Conservation (phyloP, 768 basidiomycete genomes). For the Lyophyllum shimeji region DNA sequence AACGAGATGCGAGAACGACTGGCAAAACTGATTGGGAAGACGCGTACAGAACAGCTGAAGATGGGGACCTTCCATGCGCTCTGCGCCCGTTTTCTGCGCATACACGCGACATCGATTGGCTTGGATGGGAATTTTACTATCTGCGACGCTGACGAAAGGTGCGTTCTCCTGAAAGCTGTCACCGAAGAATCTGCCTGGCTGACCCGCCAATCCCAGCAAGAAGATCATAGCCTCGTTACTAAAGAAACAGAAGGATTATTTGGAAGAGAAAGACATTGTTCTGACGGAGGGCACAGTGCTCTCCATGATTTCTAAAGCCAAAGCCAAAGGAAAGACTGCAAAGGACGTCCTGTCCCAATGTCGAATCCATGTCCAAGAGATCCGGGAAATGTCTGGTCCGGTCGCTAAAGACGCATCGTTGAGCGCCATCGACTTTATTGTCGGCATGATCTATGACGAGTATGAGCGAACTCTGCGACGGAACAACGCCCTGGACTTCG, state of each 20-base stretch:
- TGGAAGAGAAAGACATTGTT: conserved; percentile 44
- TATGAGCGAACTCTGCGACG: conserved; percentile 63
- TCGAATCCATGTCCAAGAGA: conserved; percentile 12
- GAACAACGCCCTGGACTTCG: conserved; percentile 82
- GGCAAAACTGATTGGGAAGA: conserved; percentile 62
- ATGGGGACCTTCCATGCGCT: conserved; percentile 82
- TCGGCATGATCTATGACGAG: conserved; percentile 56
- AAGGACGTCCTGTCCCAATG: conserved; percentile 29
- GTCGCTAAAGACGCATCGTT: background rate
- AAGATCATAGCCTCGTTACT: conserved; percentile 61
- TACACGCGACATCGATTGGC: conserved; percentile 55
- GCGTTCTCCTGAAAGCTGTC: conserved; percentile 11
- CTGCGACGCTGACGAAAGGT: conserved; percentile 82
- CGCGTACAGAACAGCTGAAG: conserved; percentile 49
- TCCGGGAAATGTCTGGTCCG: background rate
- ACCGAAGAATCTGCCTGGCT: background rate
- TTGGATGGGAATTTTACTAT: conserved; percentile 78
- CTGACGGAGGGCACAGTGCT: conserved; percentile 56
- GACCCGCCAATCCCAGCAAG: conserved; percentile 43
- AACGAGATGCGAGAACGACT: conserved; percentile 45
- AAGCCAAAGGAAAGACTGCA: conserved; percentile 62
- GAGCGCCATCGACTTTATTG: conserved; percentile 37
- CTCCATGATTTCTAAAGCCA: conserved; percentile 73
- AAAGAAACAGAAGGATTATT: conserved; percentile 50
- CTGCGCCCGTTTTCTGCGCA: conserved; percentile 71